These are phyloP conservation scores for Puccinellia tenuiflora DNA, from an alignment of 176 grass and related monocot species.

Conservation along the genomic window DNA sequence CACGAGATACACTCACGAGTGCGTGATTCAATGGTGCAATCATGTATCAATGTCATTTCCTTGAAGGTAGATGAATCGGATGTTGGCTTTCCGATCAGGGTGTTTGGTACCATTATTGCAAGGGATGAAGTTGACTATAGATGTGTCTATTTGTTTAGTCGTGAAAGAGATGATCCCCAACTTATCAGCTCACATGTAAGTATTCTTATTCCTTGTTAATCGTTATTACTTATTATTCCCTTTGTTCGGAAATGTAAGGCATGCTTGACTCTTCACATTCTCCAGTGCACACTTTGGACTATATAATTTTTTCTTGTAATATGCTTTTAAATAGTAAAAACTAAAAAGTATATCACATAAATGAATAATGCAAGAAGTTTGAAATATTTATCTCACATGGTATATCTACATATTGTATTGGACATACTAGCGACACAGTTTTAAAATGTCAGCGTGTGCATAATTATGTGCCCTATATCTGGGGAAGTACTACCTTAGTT, in stretches of 20 bases:
- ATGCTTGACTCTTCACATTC: neutral
- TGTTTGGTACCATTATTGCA: neutral
- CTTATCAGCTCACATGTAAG: neutral
- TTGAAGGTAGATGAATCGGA: neutral
- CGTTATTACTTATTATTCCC: neutral
- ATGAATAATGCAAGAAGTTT: no score
- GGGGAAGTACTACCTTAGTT: neutral
- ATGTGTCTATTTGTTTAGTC: neutral
- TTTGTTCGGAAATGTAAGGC: neutral
- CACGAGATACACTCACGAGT: neutral
- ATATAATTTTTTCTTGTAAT: neutral
- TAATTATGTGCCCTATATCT: neutral
- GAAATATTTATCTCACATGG: neutral
- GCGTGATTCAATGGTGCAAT: neutral
- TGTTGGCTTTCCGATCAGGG: neutral
- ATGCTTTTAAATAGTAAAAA: no score
- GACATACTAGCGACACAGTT: neutral
- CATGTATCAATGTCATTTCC: neutral
- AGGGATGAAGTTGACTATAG: neutral
- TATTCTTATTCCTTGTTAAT: neutral
- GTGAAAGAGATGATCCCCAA: neutral
- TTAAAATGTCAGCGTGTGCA: neutral
- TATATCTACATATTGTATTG: neutral
- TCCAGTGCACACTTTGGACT: neutral
- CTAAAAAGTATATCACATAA: no score